Conservation (phyloP, 2,329 filamentous ascomycete genomes). For the Aureobasidium melanogenum region DNA sequence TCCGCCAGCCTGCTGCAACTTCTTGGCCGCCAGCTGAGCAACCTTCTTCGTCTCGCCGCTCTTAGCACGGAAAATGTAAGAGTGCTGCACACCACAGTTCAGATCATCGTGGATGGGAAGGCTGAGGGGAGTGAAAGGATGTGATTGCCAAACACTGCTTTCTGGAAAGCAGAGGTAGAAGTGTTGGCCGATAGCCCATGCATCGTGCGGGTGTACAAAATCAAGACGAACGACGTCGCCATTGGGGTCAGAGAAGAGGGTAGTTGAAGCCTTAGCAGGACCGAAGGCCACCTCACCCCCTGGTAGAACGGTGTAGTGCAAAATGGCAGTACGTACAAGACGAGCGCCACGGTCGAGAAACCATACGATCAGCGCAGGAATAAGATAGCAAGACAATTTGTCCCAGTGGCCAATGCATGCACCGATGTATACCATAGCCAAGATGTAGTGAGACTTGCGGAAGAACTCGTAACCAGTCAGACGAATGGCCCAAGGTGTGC, state of each 20-base stretch:
- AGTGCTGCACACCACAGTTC: slow-evolving; percentile 18
- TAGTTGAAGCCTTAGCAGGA: slow-evolving; percentile 47
- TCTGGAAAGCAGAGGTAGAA: slow-evolving; percentile 62
- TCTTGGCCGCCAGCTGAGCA: slow-evolving; percentile 34
- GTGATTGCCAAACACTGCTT: slow-evolving; percentile 61
- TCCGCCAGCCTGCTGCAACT: slow-evolving; percentile 31
- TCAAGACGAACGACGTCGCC: slow-evolving; percentile 59
- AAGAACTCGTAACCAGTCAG: slow-evolving; percentile 70
- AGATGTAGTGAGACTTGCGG: slow-evolving; percentile 62
- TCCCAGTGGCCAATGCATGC: slow-evolving; percentile 70
- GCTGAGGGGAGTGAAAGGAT: slow-evolving; percentile 59
- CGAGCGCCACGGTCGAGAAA: slow-evolving; percentile 54
- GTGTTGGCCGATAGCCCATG: slow-evolving; percentile 60
- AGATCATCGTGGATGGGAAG: slow-evolving; percentile 30
- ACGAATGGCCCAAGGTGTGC: slow-evolving; percentile 51
- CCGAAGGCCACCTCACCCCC: slow-evolving; percentile 51
- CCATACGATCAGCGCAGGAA: slow-evolving; percentile 58
- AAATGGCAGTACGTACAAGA: slow-evolving; percentile 46
- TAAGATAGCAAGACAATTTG: slow-evolving; percentile 57
- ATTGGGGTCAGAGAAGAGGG: slow-evolving; percentile 46
- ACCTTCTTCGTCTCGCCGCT: slow-evolving; percentile 51
- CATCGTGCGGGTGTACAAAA: slow-evolving; percentile 49
- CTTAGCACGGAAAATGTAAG: slow-evolving; percentile 29
- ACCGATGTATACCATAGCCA: slow-evolving; percentile 66
- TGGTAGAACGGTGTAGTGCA: slow-evolving; percentile 45